These are phyloP conservation scores for Penicillium sp. DNA, from an alignment of 2,329 filamentous ascomycete species.

Conservation along the genomic window DNA sequence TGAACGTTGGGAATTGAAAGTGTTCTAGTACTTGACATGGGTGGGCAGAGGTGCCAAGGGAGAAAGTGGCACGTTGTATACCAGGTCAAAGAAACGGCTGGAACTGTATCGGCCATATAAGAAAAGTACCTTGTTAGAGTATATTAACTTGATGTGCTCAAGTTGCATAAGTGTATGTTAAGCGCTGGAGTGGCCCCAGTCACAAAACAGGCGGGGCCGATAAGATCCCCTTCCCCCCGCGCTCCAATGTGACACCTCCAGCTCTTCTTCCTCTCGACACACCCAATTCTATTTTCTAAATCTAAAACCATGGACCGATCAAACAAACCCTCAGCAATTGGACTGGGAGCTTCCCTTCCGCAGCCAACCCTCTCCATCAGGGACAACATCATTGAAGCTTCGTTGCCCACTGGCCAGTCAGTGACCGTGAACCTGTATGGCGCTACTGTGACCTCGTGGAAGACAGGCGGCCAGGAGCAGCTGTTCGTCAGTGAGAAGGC, in stretches of 20 bases:
- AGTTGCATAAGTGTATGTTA: too few relatives aligned
- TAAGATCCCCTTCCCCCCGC: slow-evolving; percentile 1
- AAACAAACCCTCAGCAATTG: slow-evolving; percentile 76
- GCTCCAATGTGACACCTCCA: neutral
- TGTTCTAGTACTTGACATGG: neutral
- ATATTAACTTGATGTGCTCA: neutral
- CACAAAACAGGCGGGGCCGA: slow-evolving; percentile 1
- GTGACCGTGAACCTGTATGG: slow-evolving; percentile 85
- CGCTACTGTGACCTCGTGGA: slow-evolving; percentile 92
- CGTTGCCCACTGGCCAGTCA: slow-evolving; percentile 80
- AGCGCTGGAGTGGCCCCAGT: neutral
- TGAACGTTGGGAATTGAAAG: neutral
- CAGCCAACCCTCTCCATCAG: slow-evolving; percentile 76
- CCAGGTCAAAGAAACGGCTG: too few relatives aligned
- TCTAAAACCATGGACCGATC: slow-evolving; percentile 65
- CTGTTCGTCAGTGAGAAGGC: slow-evolving; percentile 81
- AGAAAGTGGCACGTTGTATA: too few relatives aligned
- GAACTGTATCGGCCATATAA: too few relatives aligned
- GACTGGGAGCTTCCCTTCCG: slow-evolving; percentile 69
- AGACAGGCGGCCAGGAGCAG: slow-evolving; percentile 74
- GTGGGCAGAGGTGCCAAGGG: too few relatives aligned
- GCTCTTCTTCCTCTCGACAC: slow-evolving; percentile 1
- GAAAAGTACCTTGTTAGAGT: too few relatives aligned
- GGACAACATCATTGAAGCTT: slow-evolving; percentile 72
- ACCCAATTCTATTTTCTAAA: neutral